Evolutionary conservation across 257 asterid species (phyloP).

Genomic region (Jacaranda mimosifolia): DNA sequence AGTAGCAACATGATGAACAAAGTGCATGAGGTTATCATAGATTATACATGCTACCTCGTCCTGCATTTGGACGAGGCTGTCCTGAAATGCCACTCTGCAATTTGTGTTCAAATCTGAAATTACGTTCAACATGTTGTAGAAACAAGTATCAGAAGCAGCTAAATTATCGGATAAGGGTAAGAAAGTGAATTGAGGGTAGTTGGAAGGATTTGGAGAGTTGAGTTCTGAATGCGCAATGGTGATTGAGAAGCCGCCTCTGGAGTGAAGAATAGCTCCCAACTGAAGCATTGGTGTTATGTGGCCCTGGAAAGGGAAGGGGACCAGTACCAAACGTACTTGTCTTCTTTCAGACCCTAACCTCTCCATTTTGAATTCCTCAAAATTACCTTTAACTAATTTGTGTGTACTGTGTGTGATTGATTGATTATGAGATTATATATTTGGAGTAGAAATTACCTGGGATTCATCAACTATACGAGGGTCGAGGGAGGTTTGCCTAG

Average conservation of each 20-base stretch:
- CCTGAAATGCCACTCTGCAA: slow-evolving; percentile 44
- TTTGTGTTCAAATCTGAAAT: slow-evolving; percentile 40
- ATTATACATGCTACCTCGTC: slow-evolving; percentile 47
- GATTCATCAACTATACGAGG: no score
- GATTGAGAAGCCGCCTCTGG: slow-evolving; percentile 70
- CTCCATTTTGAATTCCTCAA: slow-evolving; percentile 23
- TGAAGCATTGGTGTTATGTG: slow-evolving; percentile 71
- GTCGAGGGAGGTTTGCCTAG: no score
- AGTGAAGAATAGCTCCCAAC: slow-evolving; percentile 45
- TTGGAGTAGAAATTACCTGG: no score
- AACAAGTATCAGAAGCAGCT: slow-evolving; percentile 18
- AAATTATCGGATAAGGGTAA: slow-evolving; percentile 36
- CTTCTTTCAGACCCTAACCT: not conserved
- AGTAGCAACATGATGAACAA: slow-evolving; percentile 46
- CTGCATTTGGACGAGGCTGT: slow-evolving; percentile 34
- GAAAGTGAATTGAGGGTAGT: slow-evolving; percentile 53
- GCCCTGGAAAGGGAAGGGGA: slow-evolving; percentile 61
- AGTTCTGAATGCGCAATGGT: slow-evolving; percentile 57
- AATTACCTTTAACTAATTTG: no score
- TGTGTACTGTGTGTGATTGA: no score
- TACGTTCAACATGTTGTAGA: slow-evolving; percentile 15
- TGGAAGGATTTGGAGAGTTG: slow-evolving; percentile 50
- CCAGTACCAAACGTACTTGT: slow-evolving; percentile 29
- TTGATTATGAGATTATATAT: no score
- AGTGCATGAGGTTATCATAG: slow-evolving; percentile 54